Percentiles rank a stretch among this genome's conserved stretches.
These are phyloP conservation scores for Narthecium ossifragum DNA, from an alignment of 106 monocot genomes.

Conservation along the genomic window DNA sequence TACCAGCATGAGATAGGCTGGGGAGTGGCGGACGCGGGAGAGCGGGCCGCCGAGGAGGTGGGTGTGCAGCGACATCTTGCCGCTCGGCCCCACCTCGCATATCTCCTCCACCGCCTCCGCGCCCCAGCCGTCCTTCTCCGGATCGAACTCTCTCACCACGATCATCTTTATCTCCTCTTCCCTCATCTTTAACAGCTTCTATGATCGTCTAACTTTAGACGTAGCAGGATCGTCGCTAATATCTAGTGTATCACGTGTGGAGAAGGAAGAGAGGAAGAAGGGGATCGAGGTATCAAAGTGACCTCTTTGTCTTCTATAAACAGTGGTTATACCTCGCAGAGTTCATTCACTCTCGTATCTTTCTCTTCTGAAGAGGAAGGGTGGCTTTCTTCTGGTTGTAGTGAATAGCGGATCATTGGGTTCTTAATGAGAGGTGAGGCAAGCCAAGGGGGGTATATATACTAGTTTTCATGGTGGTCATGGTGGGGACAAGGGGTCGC, in stretches of 20 bases:
- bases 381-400: too few species aligned
- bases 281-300: neutral
- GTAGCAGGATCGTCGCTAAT: neutral
- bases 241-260: neutral
- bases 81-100: slow-evolving; percentile 69
- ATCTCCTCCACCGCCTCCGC: slow-evolving; percentile 47
- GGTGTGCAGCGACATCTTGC: slow-evolving; percentile 35
- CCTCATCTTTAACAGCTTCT: too few species aligned
- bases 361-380: neutral
- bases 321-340: neutral
- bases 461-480: too few species aligned
- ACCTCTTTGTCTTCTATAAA: neutral
- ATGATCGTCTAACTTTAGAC: neutral
- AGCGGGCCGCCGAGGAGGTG: slow-evolving; percentile 49
- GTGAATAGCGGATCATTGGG: neutral
- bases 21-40: slow-evolving; percentile 34
- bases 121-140: slow-evolving; percentile 23
- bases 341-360: neutral
- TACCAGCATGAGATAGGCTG: slow-evolving; percentile 30
- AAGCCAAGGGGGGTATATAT: too few species aligned
- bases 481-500: neutral
- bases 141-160: slow-evolving; percentile 40
- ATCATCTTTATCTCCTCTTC: neutral
- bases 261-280: neutral
- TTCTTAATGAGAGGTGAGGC: neutral